Evolutionary conservation across 1,284 basidiomycete genomes (phyloP).

Genomic region (Papiliotrema nemorosa): DNA sequence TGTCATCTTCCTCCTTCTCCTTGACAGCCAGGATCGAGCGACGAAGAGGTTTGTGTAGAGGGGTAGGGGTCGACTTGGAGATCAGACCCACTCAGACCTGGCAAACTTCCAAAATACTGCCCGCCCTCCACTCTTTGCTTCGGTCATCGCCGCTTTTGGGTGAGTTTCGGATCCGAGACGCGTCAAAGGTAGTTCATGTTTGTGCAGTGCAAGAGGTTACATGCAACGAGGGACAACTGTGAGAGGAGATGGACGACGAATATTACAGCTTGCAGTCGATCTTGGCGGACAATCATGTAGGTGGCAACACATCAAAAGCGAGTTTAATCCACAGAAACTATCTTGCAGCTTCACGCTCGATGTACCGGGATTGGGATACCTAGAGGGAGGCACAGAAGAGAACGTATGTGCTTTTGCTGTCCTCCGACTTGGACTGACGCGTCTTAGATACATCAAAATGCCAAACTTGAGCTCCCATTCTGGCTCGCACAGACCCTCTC

Average conservation of each 20-base stretch:
- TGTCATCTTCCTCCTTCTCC: no score
- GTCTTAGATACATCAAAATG: constrained; percentile 63
- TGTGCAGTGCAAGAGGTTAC: no score
- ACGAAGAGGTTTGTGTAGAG: no score
- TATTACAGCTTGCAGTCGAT: constrained; percentile 86
- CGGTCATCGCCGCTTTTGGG: no score
- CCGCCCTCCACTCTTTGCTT: no score
- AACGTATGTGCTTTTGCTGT: constrained; percentile 57
- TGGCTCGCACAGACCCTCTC: constrained; percentile 82
- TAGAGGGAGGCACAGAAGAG: constrained; percentile 74
- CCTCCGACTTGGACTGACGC: background rate
- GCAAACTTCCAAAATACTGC: no score
- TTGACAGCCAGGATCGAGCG: no score
- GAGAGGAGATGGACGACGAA: constrained; percentile 60
- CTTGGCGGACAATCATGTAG: constrained; percentile 80
- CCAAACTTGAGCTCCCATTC: constrained; percentile 74
- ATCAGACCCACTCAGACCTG: no score
- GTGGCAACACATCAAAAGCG: no score
- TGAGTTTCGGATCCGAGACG: no score
- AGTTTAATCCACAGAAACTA: constrained; percentile 62
- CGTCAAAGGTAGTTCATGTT: no score
- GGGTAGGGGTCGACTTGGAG: no score
- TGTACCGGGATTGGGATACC: constrained; percentile 79
- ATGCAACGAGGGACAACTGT: background rate
- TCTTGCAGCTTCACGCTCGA: constrained; percentile 83